A percentile compares a stretch with the other conserved stretches of the same genome.
Evolutionary conservation across 495 filamentous ascomycete species (phyloP).

Genomic region (Penicillium bialowiezense): DNA sequence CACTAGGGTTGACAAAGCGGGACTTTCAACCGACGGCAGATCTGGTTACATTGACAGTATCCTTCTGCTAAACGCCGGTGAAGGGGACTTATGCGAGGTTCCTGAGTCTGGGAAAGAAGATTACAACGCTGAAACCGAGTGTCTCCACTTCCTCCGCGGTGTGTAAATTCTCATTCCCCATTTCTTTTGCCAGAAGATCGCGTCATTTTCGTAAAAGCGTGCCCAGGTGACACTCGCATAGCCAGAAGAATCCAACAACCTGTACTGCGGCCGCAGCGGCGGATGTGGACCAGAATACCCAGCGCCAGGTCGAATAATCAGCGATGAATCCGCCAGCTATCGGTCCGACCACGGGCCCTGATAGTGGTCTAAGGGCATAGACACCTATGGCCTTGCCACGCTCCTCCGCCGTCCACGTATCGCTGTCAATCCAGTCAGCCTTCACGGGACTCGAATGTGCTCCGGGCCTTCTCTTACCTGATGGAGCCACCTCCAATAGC

Average conservation of each 20-base stretch:
- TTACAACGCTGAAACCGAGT: not conserved
- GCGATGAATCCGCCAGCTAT: slow-evolving; percentile 53
- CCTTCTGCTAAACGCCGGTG: not conserved
- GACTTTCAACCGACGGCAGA: not conserved
- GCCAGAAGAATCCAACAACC: slow-evolving; percentile 43
- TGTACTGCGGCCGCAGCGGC: slow-evolving; percentile 51
- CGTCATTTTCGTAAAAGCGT: slow-evolving; percentile 54
- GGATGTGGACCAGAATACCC: slow-evolving; percentile 51
- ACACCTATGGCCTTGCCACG: slow-evolving; percentile 54
- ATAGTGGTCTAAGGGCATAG: slow-evolving; percentile 49
- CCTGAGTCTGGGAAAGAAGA: not conserved
- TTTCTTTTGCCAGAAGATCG: slow-evolving; percentile 49
- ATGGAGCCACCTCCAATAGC: slow-evolving; percentile 34
- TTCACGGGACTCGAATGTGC: not conserved
- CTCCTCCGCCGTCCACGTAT: slow-evolving; percentile 35
- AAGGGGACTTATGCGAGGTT: not conserved
- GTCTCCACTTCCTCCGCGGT: slow-evolving; percentile 45
- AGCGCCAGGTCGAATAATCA: slow-evolving; percentile 54
- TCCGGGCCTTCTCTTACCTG: not conserved
- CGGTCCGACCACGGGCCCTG: slow-evolving; percentile 53
- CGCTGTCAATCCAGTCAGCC: not conserved
- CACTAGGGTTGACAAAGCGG: not conserved
- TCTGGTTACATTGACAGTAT: not conserved
- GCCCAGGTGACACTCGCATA: slow-evolving; percentile 43
- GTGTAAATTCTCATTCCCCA: slow-evolving; percentile 42